A percentile compares a stretch with the other conserved stretches of the same genome.
phyloP scores from a whole-genome alignment of 495 filamentous ascomycete genomes.

The Aspergillus olivimuriae region DNA sequence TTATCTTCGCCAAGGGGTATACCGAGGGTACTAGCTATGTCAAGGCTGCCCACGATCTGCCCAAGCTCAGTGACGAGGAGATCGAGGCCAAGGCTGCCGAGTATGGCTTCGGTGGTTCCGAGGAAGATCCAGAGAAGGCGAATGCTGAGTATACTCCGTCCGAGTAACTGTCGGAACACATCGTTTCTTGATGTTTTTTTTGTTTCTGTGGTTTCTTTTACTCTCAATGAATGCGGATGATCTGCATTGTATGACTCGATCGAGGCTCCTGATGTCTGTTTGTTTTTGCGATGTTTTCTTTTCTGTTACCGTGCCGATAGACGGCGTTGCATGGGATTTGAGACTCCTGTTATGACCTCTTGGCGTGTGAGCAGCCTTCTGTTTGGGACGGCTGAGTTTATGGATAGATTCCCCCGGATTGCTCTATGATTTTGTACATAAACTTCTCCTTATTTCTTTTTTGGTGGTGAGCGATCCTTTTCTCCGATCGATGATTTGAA shows the following conservation, averaged over 20 bases:
- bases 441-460: background rate
- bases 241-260: too few relatives aligned
- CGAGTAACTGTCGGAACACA: slow-evolving; percentile 5
- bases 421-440: slow-evolving; percentile 1
- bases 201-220: background rate
- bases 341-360: background rate
- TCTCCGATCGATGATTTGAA: too few relatives aligned
- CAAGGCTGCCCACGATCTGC: slow-evolving; percentile 60
- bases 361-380: background rate
- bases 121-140: slow-evolving; percentile 26
- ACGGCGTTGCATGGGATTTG: too few relatives aligned
- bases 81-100: slow-evolving; percentile 55
- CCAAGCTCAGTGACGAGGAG: slow-evolving; percentile 55
- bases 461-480: background rate
- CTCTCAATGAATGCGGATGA: too few relatives aligned
- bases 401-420: slow-evolving; percentile 6
- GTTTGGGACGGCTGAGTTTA: too few relatives aligned
- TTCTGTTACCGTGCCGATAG: background rate
- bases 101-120: slow-evolving; percentile 50
- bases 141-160: slow-evolving; percentile 6
- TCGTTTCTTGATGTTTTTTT: slow-evolving; percentile 6
- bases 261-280: too few relatives aligned
- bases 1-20: slow-evolving; percentile 75
- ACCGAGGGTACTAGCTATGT: slow-evolving; percentile 72
- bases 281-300: slow-evolving; percentile 6